Percentiles rank a stretch among this genome's conserved stretches.
These are phyloP conservation scores for Mycena alexandri DNA, from an alignment of 768 basidiomycete genomes.

Conservation along the genomic window DNA sequence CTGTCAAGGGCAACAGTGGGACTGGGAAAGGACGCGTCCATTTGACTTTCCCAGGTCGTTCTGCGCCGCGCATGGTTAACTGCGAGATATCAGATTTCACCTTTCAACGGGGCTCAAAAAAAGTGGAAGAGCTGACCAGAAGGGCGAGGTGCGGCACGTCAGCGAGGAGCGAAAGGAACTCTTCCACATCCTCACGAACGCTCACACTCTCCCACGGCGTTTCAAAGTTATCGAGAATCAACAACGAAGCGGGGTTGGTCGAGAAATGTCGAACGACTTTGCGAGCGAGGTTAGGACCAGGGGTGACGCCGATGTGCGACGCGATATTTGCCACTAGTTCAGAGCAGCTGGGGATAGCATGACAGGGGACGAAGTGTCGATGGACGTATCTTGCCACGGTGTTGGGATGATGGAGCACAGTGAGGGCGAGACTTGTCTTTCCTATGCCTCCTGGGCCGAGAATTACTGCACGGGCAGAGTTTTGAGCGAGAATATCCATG, in stretches of 20 bases:
- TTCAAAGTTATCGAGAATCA: background rate
- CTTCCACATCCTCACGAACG: background rate
- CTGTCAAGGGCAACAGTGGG: background rate
- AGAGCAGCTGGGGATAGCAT: background rate
- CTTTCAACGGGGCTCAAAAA: background rate
- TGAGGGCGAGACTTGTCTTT: background rate
- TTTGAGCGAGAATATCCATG: background rate
- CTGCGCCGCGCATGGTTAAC: background rate
- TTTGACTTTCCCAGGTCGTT: background rate
- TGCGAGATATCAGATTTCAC: no score
- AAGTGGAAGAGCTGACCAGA: background rate
- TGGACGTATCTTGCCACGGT: background rate
- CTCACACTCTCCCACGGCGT: background rate
- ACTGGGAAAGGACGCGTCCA: background rate
- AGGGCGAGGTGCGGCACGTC: background rate
- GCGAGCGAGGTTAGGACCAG: background rate
- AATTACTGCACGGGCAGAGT: background rate
- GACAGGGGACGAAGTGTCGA: background rate
- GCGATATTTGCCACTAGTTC: background rate
- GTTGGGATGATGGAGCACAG: background rate
- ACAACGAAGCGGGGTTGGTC: background rate
- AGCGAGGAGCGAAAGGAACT: background rate
- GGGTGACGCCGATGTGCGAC: background rate
- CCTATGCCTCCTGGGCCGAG: background rate
- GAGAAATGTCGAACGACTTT: background rate